Percentiles rank a stretch among this genome's conserved stretches.
Evolutionary conservation across 73 alveolate genomes (phyloP).

Genomic region (Paramecium primaurelia): DNA sequence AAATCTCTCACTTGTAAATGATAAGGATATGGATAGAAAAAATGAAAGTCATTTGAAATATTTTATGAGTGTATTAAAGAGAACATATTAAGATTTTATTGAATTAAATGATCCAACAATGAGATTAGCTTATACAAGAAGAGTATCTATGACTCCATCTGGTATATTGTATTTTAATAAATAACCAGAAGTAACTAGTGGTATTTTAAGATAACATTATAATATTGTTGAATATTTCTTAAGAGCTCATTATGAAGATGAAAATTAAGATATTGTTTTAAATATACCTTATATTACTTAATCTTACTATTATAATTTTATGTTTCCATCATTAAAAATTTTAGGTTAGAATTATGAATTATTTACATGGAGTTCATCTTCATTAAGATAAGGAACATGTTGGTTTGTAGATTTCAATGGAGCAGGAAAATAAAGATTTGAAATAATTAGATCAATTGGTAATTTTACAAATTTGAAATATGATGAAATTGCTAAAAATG

Average conservation of each 20-base stretch:
- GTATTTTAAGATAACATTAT: constrained; percentile 71
- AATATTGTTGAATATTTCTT: constrained; percentile 69
- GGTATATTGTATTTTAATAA: constrained; percentile 36
- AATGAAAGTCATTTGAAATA: neutral
- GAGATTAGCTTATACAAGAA: constrained; percentile 27
- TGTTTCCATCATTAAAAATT: constrained; percentile 59
- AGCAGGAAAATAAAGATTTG: constrained; percentile 57
- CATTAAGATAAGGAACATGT: constrained; percentile 75
- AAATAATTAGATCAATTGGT: constrained; percentile 69
- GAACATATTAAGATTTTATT: neutral
- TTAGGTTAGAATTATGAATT: constrained; percentile 64
- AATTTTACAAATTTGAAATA: constrained; percentile 73
- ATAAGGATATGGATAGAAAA: neutral
- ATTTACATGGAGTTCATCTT: constrained; percentile 86
- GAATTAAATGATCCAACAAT: neutral
- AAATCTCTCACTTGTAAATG: neutral
- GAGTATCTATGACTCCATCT: constrained; percentile 49
- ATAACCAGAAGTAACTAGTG: constrained; percentile 66
- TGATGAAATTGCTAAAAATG: constrained; percentile 73
- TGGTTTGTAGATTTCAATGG: constrained; percentile 71
- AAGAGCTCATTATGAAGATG: constrained; percentile 80
- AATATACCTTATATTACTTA: constrained; percentile 64
- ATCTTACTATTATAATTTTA: constrained; percentile 51
- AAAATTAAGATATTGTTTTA: constrained; percentile 68
- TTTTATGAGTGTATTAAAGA: neutral